phyloP scores from a whole-genome alignment of 2,329 filamentous ascomycete genomes.

The Trichoderma pleuroti region DNA sequence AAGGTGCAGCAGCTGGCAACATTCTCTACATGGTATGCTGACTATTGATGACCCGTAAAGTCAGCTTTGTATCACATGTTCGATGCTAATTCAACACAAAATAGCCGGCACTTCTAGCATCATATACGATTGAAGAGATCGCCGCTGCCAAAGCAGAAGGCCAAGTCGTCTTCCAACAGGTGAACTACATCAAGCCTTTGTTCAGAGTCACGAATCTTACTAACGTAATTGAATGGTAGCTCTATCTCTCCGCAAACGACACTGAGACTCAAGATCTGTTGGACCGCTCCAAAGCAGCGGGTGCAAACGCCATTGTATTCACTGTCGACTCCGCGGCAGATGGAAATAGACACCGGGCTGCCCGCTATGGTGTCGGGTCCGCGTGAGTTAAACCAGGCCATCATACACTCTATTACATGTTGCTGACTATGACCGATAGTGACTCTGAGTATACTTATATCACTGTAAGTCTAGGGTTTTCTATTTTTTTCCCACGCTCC shows the following conservation, averaged over 20 bases:
- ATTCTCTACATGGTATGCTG: slow-evolving; percentile 47
- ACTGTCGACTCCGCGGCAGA: slow-evolving; percentile 40
- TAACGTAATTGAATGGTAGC: slow-evolving; percentile 6
- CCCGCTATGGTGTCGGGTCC: slow-evolving; percentile 38
- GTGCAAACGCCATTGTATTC: slow-evolving; percentile 37
- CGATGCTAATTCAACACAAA: background rate
- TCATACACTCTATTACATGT: background rate
- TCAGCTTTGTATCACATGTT: no score
- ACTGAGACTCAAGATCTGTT: slow-evolving; percentile 33
- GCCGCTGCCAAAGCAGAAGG: slow-evolving; percentile 34
- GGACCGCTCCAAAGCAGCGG: slow-evolving; percentile 31
- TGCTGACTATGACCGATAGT: background rate
- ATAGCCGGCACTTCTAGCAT: slow-evolving; percentile 33
- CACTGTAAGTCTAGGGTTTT: background rate
- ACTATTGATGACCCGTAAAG: no score
- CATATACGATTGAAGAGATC: slow-evolving; percentile 37
- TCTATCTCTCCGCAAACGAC: slow-evolving; percentile 32
- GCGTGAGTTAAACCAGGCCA: slow-evolving; percentile 24
- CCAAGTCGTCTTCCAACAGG: slow-evolving; percentile 40
- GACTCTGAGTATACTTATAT: background rate
- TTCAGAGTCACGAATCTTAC: background rate
- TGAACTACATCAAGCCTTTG: background rate
- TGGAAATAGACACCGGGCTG: slow-evolving; percentile 40
- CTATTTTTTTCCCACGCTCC: background rate
- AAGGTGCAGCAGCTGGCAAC: slow-evolving; percentile 44